A percentile compares a stretch with the other conserved stretches of the same genome.
Evolutionary conservation across 495 filamentous ascomycete species (phyloP).

Genomic region (Aspergillus homomorphus): DNA sequence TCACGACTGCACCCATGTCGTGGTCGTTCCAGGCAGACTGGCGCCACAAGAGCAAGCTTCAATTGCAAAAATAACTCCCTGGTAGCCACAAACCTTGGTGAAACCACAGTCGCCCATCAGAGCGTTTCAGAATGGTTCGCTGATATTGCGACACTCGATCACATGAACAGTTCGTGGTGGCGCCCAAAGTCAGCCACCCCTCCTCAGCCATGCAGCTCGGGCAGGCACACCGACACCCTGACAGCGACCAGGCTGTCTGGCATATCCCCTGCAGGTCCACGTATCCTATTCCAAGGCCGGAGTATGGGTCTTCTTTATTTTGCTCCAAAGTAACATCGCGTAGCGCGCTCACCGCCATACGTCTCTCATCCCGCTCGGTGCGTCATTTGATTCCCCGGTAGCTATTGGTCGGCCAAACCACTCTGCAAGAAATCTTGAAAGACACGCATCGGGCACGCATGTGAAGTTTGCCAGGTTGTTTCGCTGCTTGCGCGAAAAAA

Average conservation of each 20-base stretch:
- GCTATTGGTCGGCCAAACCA: neutral
- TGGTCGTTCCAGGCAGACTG: too few relatives aligned
- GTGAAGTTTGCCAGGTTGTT: neutral
- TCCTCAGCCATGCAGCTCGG: neutral
- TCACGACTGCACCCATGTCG: neutral
- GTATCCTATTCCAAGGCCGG: neutral
- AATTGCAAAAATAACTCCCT: neutral
- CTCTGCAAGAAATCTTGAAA: neutral
- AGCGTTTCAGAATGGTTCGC: neutral
- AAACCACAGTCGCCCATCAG: neutral
- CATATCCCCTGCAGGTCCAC: neutral
- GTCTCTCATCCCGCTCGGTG: neutral
- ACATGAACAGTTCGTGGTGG: neutral
- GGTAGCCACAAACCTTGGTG: neutral
- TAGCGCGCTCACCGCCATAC: neutral
- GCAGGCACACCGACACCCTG: neutral
- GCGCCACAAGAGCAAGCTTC: too few relatives aligned
- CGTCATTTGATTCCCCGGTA: neutral
- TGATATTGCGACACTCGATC: neutral
- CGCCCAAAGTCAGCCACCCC: neutral
- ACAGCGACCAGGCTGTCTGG: neutral
- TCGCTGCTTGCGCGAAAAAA: neutral
- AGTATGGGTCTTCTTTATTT: neutral
- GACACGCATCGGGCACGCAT: neutral
- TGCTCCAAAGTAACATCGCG: neutral